Base-by-base conservation (phyloP, 176 grass and related monocot genomes). In the Elaeis guineensis region DNA sequence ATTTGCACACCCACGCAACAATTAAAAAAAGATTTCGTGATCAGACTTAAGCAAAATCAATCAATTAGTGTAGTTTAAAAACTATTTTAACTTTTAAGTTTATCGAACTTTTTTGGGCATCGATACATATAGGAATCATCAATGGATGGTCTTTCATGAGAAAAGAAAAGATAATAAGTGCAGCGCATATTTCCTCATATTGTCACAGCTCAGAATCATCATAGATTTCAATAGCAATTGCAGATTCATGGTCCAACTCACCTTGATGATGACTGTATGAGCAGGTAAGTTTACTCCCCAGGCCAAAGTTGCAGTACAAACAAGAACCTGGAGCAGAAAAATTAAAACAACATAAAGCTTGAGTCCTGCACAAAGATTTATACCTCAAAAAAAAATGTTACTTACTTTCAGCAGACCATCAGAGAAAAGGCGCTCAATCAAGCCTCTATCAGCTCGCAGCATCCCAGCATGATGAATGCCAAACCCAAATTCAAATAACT, bases 211-310 rank as follows among this genome's bases (percentile, higher is more conserved):
- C 30, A 39, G 3, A 66, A 44, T 44, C 35, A 44, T 64, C 50
- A n/a, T 21, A 68, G 60, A 55, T 11, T 44, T 44, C 35, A 44
- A 44, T 12, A 44, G 5, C 35, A 35, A 35, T 35, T 4, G 4
- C 7, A 35, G 5, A 44, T 44, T 44, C 1, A 44, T 29, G 39
- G 4, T 28, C 21, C 48, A 54, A 79, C 78, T 15, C 8, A 89
- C 86, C 86, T 96, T 96, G 79, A 96, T 96, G 65, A 96, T 84
- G 54, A 96, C 91, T 62, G 91, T 96, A 81, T 96, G 91, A 73
- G 91, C 86, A 29, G 91, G 91, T 69, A 96, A 79, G 65, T 96
- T 96, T 19, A 96, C 91, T 76, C 91, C 91, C 91, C 91, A 96
- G 21, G 91, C 91, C 69, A 96, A 84, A 72, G 91, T 96, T 77